Base-by-base conservation (phyloP, 345 rosid species). In the Hirschfeldia incana region DNA sequence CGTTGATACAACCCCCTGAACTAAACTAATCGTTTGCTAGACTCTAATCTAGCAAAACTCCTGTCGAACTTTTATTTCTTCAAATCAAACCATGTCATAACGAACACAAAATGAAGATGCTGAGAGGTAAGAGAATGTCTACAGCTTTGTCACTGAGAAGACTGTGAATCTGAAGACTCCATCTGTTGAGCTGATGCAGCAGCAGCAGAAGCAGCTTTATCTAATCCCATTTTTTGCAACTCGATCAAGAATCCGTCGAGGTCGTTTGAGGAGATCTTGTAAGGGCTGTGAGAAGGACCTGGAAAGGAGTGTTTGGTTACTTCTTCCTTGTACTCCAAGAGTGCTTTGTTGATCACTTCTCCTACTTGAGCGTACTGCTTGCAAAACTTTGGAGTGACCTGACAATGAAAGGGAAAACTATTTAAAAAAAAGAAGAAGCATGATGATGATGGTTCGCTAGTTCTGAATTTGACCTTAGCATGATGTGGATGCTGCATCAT, bases 401-500 rank as follows among this genome's bases (percentile, higher is more conserved):
- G 82, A 36, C 10, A 62, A 57, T 67, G 30, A 8, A 59, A 59
- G 4, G 4, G 42, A 51, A 51, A 51, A 51, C 3, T 15, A 51
- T 51, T 1, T 46, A 51, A 33, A 70, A 26, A 27, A 66, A 81
- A 0, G 16, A 66, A 67, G 49, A 67, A 67, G 33, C 17, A 16
- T 67, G 66, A 6, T 46, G 8, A 5, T 7, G 8, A 44, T 44
- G 51, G 15, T 44, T 10, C 30, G 3, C 30, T 29, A 2, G 29
- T 4, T 53, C 2, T 37, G 55, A 37, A 28, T 57, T 30, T 76
- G 49, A 93, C 99, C 97, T 95, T 95, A 59, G 97, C 98, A 85
- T 95, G 98, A 77, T 93, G 96, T 17, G 99, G 99, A 75, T 93
- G 99, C 76, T 88, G 99, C 85, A 91, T 73, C 97, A 95, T 93